Conservation (phyloP, 495 filamentous ascomycete genomes). For the Filosporella fistucella region DNA sequence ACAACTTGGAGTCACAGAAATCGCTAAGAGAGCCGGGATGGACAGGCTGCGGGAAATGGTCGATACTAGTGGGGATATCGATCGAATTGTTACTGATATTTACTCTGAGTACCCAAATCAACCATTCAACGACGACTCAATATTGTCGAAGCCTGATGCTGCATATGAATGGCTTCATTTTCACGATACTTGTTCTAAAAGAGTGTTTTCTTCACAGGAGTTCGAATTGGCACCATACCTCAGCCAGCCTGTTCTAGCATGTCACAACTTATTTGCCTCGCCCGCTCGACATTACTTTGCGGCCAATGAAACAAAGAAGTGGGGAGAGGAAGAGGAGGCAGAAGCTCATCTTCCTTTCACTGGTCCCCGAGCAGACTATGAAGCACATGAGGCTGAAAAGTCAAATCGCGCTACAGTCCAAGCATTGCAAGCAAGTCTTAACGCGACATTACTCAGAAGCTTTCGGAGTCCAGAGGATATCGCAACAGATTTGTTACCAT, state of each 20-base stretch:
- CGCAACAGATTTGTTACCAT: conserved; percentile 77
- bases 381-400: conserved; percentile 72
- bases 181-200: conserved; percentile 74
- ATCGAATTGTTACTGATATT: conserved; percentile 74
- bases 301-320: conserved; percentile 38
- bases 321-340: conserved; percentile 44
- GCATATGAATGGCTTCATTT: conserved; percentile 96
- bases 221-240: conserved; percentile 88
- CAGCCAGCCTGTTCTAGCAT: conserved; percentile 77
- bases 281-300: conserved; percentile 31
- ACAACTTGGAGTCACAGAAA: conserved; percentile 63
- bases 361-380: conserved; percentile 73
- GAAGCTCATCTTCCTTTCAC: conserved; percentile 66
- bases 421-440: conserved; percentile 45
- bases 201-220: conserved; percentile 70
- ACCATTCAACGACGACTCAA: conserved; percentile 87
- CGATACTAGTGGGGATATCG: conserved; percentile 82
- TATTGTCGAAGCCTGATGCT: conserved; percentile 77
- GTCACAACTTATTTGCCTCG: conserved; percentile 85
- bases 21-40: conserved; percentile 71
- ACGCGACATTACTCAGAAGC: conserved; percentile 61
- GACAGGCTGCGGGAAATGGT: conserved; percentile 81
- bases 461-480: conserved; percentile 75
- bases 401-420: conserved; percentile 50
- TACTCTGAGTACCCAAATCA: conserved; percentile 81